phyloP scores from a whole-genome alignment of 495 filamentous ascomycete genomes.

The Talaromyces adpressus region DNA sequence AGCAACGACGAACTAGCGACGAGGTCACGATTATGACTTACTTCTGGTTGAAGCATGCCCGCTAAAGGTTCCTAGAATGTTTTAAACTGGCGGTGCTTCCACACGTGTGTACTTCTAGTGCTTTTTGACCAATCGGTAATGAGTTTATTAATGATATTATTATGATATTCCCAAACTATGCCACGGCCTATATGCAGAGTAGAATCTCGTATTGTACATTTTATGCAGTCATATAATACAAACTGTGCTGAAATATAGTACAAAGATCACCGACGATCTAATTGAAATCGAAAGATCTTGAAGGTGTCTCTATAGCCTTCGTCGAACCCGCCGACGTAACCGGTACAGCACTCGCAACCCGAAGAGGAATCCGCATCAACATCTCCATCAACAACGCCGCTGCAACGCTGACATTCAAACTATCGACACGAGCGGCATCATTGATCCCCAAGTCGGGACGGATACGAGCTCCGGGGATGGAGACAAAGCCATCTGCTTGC shows the following conservation, averaged over 20 bases:
- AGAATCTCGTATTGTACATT: neutral
- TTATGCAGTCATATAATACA: neutral
- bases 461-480: slow-evolving; percentile 40
- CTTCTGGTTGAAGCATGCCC: neutral
- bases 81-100: neutral
- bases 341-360: slow-evolving; percentile 15
- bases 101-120: neutral
- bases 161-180: neutral
- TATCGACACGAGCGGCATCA: slow-evolving; percentile 52
- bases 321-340: neutral
- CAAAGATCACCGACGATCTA: neutral
- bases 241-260: neutral
- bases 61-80: neutral
- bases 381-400: slow-evolving; percentile 64
- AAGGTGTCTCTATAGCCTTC: neutral
- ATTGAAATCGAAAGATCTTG: slow-evolving; percentile 7
- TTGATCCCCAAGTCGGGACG: slow-evolving; percentile 23
- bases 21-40: neutral
- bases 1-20: neutral
- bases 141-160: neutral
- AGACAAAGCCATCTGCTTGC: slow-evolving; percentile 54
- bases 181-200: neutral
- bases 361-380: slow-evolving; percentile 43
- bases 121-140: neutral
- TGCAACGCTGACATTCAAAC: slow-evolving; percentile 85